Conservation (phyloP, 495 filamentous ascomycete species). For the Daldinia decipiens region DNA sequence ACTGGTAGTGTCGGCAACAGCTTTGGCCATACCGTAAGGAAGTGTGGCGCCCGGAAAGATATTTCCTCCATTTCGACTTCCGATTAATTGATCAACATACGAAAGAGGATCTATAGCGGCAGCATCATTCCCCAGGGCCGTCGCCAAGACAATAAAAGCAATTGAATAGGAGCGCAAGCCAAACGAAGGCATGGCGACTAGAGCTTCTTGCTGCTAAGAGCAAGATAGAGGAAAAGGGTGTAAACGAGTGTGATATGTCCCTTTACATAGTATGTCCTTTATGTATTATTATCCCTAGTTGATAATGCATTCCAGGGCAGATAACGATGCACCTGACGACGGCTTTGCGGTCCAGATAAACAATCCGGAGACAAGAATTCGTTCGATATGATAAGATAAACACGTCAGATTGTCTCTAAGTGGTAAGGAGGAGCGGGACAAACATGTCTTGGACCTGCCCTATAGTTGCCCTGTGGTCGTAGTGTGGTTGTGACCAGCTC, state of each 20-base stretch:
- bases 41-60: constrained; percentile 80
- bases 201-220: constrained; percentile 11
- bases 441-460: constrained; percentile 39
- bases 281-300: constrained; percentile 19
- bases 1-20: constrained; percentile 74
- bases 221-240: constrained; percentile 19
- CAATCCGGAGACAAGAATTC: constrained; percentile 18
- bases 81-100: constrained; percentile 67
- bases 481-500: constrained; percentile 31
- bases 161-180: constrained; percentile 29
- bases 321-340: background rate
- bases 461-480: constrained; percentile 5
- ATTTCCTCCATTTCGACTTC: constrained; percentile 71
- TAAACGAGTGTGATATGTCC: constrained; percentile 30
- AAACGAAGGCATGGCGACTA: constrained; percentile 38
- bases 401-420: constrained; percentile 19
- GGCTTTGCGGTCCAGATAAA: constrained; percentile 12
- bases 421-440: constrained; percentile 23
- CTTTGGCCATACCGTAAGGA: constrained; percentile 82
- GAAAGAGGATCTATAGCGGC: constrained; percentile 52
- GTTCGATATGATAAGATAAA: constrained; percentile 31
- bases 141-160: constrained; percentile 28
- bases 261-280: no score
- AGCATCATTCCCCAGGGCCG: constrained; percentile 22
- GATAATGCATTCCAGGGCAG: constrained; percentile 33